Conservation (phyloP, 2,329 filamentous ascomycete species). For the Helicocarpus griseus region DNA sequence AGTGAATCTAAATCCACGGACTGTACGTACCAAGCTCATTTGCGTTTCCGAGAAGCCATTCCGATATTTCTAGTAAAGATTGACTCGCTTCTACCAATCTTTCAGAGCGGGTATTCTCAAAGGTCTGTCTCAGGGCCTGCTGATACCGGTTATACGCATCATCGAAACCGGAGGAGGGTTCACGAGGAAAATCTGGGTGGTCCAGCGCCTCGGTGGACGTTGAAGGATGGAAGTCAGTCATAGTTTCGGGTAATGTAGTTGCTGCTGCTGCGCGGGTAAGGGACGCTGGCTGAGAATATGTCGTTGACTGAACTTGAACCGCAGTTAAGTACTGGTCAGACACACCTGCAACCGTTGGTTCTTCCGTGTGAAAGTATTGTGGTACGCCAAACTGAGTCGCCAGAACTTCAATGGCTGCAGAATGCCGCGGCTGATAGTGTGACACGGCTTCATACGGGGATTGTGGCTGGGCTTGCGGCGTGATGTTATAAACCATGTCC, state of each 20-base stretch:
- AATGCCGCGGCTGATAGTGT: slow-evolving; percentile 66
- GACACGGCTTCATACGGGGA: slow-evolving; percentile 64
- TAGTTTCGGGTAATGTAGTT: slow-evolving; percentile 43
- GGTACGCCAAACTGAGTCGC: slow-evolving; percentile 57
- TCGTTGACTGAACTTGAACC: slow-evolving; percentile 44
- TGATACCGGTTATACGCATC: slow-evolving; percentile 59
- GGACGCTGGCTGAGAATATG: slow-evolving; percentile 53
- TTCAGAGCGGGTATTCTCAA: slow-evolving; percentile 58
- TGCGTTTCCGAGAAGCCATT: slow-evolving; percentile 57
- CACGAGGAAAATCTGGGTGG: slow-evolving; percentile 19
- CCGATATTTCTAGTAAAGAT: slow-evolving; percentile 52
- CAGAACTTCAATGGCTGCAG: slow-evolving; percentile 68
- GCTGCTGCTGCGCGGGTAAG: slow-evolving; percentile 41
- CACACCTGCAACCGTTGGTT: slow-evolving; percentile 54
- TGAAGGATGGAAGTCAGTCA: slow-evolving; percentile 39
- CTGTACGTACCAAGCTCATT: slow-evolving; percentile 53
- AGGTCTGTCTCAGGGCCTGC: slow-evolving; percentile 51
- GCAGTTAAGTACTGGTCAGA: slow-evolving; percentile 56
- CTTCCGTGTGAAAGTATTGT: slow-evolving; percentile 63
- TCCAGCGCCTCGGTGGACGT: slow-evolving; percentile 30
- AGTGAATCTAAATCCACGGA: not conserved
- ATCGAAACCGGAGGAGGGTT: slow-evolving; percentile 43
- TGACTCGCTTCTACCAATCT: slow-evolving; percentile 50
- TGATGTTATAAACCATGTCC: slow-evolving; percentile 71
- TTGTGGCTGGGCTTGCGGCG: slow-evolving; percentile 50